Conservation (phyloP, 768 basidiomycete species). For the Clavulina sp. region DNA sequence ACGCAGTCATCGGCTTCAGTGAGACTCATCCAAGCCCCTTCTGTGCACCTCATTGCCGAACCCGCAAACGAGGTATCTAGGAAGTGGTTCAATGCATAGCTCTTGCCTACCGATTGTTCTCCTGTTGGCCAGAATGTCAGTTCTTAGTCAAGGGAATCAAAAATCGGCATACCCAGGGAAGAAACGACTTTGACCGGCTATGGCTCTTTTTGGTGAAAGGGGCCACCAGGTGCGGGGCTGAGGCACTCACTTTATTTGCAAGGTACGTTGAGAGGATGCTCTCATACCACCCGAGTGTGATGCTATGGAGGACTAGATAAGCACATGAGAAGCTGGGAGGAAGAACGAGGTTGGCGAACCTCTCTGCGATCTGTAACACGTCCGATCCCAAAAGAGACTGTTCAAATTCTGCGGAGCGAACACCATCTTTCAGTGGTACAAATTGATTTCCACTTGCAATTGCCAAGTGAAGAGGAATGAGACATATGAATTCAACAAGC, state of each 20-base stretch:
- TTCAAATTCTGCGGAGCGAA: constrained; percentile 32
- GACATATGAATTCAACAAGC: constrained; percentile 40
- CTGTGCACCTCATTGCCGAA: constrained; percentile 33
- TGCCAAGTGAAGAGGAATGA: constrained; percentile 49
- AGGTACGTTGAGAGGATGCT: constrained; percentile 43
- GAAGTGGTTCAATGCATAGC: constrained; percentile 40
- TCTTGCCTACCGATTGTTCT: constrained; percentile 49
- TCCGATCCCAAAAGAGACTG: constrained; percentile 38
- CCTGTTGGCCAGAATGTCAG: no score
- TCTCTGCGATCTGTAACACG: constrained; percentile 34
- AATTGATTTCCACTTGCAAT: constrained; percentile 42
- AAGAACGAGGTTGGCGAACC: constrained; percentile 7
- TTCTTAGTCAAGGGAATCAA: no score
- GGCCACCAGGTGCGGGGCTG: not conserved
- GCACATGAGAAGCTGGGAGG: not conserved
- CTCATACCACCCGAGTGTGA: constrained; percentile 49
- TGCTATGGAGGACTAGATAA: not conserved
- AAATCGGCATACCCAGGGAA: no score
- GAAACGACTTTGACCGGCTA: constrained; percentile 48
- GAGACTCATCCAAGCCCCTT: constrained; percentile 9
- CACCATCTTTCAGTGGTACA: constrained; percentile 41
- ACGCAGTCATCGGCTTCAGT: constrained; percentile 1
- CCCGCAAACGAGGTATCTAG: constrained; percentile 49
- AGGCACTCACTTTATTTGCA: constrained; percentile 30
- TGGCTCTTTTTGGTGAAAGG: no score